Conservation (phyloP, 2,329 filamentous ascomycete genomes). For the Diaporthe caulivora region DNA sequence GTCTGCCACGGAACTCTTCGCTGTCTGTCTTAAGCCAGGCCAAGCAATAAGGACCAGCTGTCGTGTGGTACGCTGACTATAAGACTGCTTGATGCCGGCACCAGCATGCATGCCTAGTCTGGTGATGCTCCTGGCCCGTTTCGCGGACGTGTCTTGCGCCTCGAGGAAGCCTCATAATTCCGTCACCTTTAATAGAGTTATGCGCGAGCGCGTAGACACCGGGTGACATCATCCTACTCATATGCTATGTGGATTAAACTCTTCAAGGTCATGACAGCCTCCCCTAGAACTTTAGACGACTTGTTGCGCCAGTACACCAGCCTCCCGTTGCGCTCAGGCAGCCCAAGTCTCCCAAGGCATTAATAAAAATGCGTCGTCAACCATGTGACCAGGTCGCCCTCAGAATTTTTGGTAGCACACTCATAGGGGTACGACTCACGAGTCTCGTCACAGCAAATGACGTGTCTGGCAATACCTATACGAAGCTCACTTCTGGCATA, state of each 20-base stretch:
- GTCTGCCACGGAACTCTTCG: neutral
- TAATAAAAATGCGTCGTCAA: neutral
- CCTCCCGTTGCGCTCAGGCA: neutral
- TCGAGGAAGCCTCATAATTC: neutral
- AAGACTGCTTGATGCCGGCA: neutral
- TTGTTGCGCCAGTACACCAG: neutral
- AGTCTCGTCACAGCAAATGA: constrained; percentile 1
- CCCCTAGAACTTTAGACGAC: neutral
- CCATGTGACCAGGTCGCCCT: too few species aligned
- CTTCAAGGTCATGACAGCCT: neutral
- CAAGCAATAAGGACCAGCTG: neutral
- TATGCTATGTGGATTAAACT: neutral
- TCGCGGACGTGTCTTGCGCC: neutral
- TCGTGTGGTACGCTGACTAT: neutral
- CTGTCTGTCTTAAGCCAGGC: neutral
- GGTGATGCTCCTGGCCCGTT: neutral
- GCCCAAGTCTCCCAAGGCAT: neutral
- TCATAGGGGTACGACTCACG: neutral
- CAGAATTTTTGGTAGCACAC: neutral
- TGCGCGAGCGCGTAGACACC: neutral
- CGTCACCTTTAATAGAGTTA: neutral
- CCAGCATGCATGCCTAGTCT: neutral
- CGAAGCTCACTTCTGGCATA: constrained; percentile 1
- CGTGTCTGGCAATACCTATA: neutral
- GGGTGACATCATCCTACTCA: constrained; percentile 14